phyloP scores from a whole-genome alignment of 176 grass and related monocot species.

The Urochloa ruziziensis region DNA sequence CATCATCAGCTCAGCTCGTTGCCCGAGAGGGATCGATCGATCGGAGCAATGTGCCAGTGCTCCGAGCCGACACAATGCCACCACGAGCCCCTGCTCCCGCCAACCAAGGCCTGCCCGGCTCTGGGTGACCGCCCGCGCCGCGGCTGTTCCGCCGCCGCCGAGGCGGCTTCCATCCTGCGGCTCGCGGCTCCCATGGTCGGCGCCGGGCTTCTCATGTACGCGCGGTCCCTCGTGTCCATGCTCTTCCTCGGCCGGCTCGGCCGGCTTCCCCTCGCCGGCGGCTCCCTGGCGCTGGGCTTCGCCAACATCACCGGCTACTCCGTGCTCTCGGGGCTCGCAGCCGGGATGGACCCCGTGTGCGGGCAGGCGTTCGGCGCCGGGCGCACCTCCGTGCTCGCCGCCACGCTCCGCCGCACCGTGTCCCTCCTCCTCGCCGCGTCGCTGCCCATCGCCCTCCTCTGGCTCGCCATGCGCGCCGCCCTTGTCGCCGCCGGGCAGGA shows the following conservation, averaged over 20 bases:
- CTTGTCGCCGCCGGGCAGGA: constrained; percentile 80
- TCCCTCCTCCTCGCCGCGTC: constrained; percentile 64
- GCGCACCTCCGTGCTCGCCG: constrained; percentile 46
- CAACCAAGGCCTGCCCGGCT: constrained; percentile 17
- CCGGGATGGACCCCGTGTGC: constrained; percentile 81
- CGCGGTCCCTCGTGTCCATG: constrained; percentile 77
- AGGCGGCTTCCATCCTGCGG: constrained; percentile 42
- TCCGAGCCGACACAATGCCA: constrained; percentile 36
- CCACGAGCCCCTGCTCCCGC: constrained; percentile 36
- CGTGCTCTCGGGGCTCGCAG: constrained; percentile 71
- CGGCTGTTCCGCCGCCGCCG: constrained; percentile 14
- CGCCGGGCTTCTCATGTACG: constrained; percentile 68
- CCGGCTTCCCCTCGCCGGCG: constrained; percentile 56
- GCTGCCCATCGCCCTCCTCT: constrained; percentile 60
- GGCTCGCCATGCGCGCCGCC: constrained; percentile 61
- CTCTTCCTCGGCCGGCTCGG: constrained; percentile 75
- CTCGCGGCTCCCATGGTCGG: constrained; percentile 60
- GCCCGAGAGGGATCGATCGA: not conserved
- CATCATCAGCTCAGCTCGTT: constrained; percentile 7
- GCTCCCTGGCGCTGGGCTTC: constrained; percentile 80
- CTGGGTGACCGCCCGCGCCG: constrained; percentile 28
- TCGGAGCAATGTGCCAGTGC: constrained; percentile 40
- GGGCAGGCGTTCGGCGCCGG: constrained; percentile 79
- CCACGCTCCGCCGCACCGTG: constrained; percentile 64
- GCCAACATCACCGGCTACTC: constrained; percentile 95